Evolutionary conservation across 2,329 filamentous ascomycete species (phyloP).

Genomic region (Clonostachys sp.): DNA sequence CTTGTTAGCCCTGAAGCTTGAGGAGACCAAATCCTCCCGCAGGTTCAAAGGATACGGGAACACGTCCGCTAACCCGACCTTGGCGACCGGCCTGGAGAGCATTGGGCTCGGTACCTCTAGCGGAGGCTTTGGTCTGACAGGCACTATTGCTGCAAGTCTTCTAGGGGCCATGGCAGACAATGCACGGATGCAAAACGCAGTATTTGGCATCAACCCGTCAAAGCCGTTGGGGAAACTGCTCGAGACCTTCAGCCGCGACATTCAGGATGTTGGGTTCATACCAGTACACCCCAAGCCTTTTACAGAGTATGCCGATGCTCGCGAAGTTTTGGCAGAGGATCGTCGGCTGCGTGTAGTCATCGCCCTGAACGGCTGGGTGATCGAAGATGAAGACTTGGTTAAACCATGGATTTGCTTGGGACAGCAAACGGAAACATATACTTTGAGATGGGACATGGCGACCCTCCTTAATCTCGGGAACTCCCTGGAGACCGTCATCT

Average conservation of each 20-base stretch:
- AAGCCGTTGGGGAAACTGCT: constrained; percentile 82
- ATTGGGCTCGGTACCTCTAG: constrained; percentile 78
- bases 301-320: constrained; percentile 39
- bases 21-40: constrained; percentile 59
- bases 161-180: constrained; percentile 78
- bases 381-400: constrained; percentile 62
- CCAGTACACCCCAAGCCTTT: constrained; percentile 54
- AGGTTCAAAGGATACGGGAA: constrained; percentile 55
- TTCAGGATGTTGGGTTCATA: constrained; percentile 84
- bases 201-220: constrained; percentile 90
- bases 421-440: constrained; percentile 71
- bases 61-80: constrained; percentile 60
- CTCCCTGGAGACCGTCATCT: constrained; percentile 72
- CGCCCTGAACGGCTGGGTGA: constrained; percentile 77
- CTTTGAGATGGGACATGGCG: constrained; percentile 77
- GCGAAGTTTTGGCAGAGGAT: constrained; percentile 47
- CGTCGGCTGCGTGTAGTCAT: constrained; percentile 77
- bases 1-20: constrained; percentile 28
- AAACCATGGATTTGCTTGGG: constrained; percentile 77
- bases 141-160: constrained; percentile 70
- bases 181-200: constrained; percentile 70
- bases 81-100: constrained; percentile 72
- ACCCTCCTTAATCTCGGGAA: constrained; percentile 73
- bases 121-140: constrained; percentile 70
- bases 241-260: constrained; percentile 80